Evolutionary conservation across 768 basidiomycete genomes (phyloP), one percentile per base, ranked within the genome.

Genomic region (Termitomyces sp.): DNA sequence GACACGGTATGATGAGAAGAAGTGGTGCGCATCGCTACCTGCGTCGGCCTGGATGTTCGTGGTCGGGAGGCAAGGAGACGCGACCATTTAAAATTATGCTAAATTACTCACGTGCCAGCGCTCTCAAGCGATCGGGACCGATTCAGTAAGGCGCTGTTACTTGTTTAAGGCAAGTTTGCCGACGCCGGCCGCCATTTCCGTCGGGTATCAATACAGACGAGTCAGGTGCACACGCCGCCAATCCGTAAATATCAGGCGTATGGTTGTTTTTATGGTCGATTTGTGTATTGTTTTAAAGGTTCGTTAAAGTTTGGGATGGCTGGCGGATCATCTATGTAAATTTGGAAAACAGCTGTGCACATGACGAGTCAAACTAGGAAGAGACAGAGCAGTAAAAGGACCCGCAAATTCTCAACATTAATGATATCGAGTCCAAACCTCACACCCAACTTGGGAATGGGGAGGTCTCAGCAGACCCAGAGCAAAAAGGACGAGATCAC

Each of bases 1-100:
- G 56, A 55, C 24, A 58, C 49, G 15, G 31, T 58, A 51, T 65
- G 64, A 9, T 49, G 54, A 34, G 64, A 65, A 47, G 51, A 59
- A 50, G 58, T 58, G 22, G 36, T 54, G 49, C 56, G 64, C 64
- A 65, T 65, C 57, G 33, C 28, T 51, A 22, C 24, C 53, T 22
- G 50, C 22, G 39, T 36, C 5, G 18, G 33, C 39, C 42, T 13
- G 51, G 39, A 29, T 45, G 52, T 24, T 48, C 28, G 37, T 49
- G 37, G 53, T 55, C 18, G 31, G 24, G 44, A 34, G 31, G 12
- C 36, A 49, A 33, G 22, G 13, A 3, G 2, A 57, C 60, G 60
- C 60, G 60, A 48, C 60, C 44, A 52, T 39, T 49, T 50, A 51
- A 31, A 53, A 37, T 42, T 37, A 20, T 16, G 31, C 20, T n/a